phyloP scores from a whole-genome alignment of 2,329 filamentous ascomycete species.

The Sporothrix protearum region DNA sequence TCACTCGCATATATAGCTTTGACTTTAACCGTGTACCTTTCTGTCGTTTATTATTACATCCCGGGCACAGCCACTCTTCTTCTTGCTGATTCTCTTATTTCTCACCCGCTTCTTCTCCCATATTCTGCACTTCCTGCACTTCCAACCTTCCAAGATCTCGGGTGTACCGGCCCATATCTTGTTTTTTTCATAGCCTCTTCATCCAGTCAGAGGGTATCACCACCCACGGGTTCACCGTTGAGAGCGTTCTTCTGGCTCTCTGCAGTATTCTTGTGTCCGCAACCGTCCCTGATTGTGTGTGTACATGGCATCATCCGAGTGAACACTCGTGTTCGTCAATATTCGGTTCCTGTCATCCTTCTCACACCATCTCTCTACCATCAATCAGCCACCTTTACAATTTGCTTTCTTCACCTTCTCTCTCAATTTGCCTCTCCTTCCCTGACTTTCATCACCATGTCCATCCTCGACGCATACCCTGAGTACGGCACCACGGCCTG shows the following conservation, averaged over 20 bases:
- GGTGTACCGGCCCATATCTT: background rate
- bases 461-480: constrained; percentile 33
- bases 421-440: background rate
- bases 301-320: background rate
- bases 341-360: background rate
- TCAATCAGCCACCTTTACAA: background rate
- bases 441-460: background rate
- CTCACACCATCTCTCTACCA: background rate
- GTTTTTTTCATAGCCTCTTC: background rate
- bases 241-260: too few species aligned
- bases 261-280: too few species aligned
- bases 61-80: background rate
- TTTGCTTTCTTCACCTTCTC: background rate
- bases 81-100: too few species aligned
- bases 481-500: constrained; percentile 36
- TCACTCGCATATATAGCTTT: background rate
- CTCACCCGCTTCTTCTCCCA: background rate
- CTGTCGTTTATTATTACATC: background rate
- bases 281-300: too few species aligned
- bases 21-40: background rate
- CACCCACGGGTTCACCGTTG: background rate
- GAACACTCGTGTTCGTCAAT: background rate
- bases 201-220: background rate
- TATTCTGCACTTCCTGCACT: background rate
- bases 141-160: background rate